Evolutionary conservation across 208 protist species (phyloP).

Genomic region (Naegleria fowleri): DNA sequence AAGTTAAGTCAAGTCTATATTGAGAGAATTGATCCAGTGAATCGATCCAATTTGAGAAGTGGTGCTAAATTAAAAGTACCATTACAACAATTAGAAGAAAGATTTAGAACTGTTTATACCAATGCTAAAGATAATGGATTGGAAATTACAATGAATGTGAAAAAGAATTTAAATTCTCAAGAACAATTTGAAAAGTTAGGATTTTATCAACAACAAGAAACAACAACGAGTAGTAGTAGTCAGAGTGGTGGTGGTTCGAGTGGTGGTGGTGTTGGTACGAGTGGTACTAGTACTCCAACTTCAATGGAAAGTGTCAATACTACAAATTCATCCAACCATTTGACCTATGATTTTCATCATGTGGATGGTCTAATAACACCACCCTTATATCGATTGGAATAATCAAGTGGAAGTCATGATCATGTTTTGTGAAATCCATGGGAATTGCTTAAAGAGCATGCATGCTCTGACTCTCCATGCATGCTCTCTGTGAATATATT

Average conservation of each 20-base stretch:
- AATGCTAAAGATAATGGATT: neutral
- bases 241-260: neutral
- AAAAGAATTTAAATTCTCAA: neutral
- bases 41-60: neutral
- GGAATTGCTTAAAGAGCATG: too few relatives aligned
- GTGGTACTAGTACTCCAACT: too few relatives aligned
- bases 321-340: neutral
- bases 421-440: too few relatives aligned
- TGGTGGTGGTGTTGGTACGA: neutral
- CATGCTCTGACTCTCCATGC: too few relatives aligned
- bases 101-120: constrained; percentile 24
- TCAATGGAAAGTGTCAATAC: too few relatives aligned
- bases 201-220: too few relatives aligned
- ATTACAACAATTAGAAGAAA: constrained; percentile 19
- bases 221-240: neutral
- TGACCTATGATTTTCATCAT: constrained; percentile 13
- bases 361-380: neutral
- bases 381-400: neutral
- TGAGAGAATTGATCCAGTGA: neutral
- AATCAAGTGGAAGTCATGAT: too few relatives aligned
- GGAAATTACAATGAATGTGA: neutral
- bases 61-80: constrained; percentile 26
- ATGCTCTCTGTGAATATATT: too few relatives aligned
- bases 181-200: neutral
- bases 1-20: constrained; percentile 17